A percentile compares a stretch with the other conserved stretches of the same genome.
Evolutionary conservation across 2,329 filamentous ascomycete species (phyloP).

Genomic region (Annulohypoxylon truncatum): DNA sequence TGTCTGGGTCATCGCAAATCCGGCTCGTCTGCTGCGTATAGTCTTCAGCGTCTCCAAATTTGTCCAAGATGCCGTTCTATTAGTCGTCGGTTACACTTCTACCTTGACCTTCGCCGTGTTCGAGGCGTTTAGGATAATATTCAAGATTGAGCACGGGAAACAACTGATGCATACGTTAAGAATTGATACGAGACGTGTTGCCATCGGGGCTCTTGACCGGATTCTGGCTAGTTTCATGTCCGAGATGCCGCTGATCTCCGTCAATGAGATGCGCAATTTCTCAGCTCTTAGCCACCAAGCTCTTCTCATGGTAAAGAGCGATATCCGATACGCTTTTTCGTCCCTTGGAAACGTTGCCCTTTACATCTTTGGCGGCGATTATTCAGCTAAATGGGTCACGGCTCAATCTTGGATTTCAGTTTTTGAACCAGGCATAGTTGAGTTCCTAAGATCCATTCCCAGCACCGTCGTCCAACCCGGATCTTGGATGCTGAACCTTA

Average conservation of each 20-base stretch:
- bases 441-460: slow-evolving; percentile 50
- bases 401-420: slow-evolving; percentile 39
- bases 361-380: slow-evolving; percentile 60
- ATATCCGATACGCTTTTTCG: slow-evolving; percentile 58
- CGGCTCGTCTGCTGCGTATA: slow-evolving; percentile 78
- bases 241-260: slow-evolving; percentile 62
- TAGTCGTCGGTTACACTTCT: slow-evolving; percentile 68
- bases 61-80: slow-evolving; percentile 79
- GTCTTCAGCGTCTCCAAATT: slow-evolving; percentile 81
- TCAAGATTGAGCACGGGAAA: slow-evolving; percentile 49
- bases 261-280: slow-evolving; percentile 77
- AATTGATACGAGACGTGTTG: slow-evolving; percentile 42
- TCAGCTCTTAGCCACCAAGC: slow-evolving; percentile 81
- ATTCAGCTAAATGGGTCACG: slow-evolving; percentile 49
- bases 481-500: slow-evolving; percentile 70
- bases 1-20: slow-evolving; percentile 82
- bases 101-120: slow-evolving; percentile 56
- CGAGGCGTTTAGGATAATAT: slow-evolving; percentile 52
- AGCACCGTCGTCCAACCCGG: slow-evolving; percentile 58
- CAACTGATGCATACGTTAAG: slow-evolving; percentile 41
- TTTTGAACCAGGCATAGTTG: slow-evolving; percentile 40
- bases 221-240: slow-evolving; percentile 63
- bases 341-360: slow-evolving; percentile 54
- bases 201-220: slow-evolving; percentile 51
- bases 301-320: slow-evolving; percentile 68